These are phyloP conservation scores for Dothideomycetes sp. DNA, from an alignment of 2,329 filamentous ascomycete genomes.

Conservation along the genomic window DNA sequence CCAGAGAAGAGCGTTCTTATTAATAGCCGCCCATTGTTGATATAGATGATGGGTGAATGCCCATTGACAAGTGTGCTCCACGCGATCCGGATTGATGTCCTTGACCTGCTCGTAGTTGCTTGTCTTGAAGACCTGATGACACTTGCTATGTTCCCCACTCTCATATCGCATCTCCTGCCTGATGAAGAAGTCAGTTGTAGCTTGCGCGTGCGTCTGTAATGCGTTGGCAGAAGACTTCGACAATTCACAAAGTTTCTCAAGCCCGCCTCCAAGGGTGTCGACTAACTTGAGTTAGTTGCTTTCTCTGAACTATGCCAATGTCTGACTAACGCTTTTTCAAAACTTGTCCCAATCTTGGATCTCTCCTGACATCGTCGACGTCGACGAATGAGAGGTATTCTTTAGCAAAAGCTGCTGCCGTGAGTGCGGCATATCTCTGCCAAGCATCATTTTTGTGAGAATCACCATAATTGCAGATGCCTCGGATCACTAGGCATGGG, in stretches of 20 bases:
- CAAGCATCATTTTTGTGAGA: conserved; percentile 21
- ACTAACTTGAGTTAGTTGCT: background rate
- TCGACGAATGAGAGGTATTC: no score
- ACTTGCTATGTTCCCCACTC: background rate
- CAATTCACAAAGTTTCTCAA: background rate
- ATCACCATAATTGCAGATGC: conserved; percentile 22
- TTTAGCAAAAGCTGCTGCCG: conserved; percentile 19
- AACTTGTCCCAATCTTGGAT: background rate
- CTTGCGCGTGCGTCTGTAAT: no score
- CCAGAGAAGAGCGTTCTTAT: conserved; percentile 27
- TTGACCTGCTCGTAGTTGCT: conserved; percentile 24
- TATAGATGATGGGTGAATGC: conserved; percentile 24
- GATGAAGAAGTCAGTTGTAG: background rate
- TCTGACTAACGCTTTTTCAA: background rate
- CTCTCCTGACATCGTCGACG: no score
- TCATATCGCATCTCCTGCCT: background rate
- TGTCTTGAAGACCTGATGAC: conserved; percentile 20
- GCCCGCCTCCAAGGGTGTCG: no score
- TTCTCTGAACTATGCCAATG: background rate
- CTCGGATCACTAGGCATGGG: conserved; percentile 21
- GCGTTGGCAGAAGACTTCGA: background rate
- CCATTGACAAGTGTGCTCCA: conserved; percentile 28
- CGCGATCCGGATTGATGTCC: conserved; percentile 25
- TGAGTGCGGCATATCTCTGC: conserved; percentile 19
- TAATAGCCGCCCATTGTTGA: conserved; percentile 20